These are phyloP conservation scores for Rhynchosporium agropyri DNA, from an alignment of 2,329 filamentous ascomycete species.

Conservation along the genomic window DNA sequence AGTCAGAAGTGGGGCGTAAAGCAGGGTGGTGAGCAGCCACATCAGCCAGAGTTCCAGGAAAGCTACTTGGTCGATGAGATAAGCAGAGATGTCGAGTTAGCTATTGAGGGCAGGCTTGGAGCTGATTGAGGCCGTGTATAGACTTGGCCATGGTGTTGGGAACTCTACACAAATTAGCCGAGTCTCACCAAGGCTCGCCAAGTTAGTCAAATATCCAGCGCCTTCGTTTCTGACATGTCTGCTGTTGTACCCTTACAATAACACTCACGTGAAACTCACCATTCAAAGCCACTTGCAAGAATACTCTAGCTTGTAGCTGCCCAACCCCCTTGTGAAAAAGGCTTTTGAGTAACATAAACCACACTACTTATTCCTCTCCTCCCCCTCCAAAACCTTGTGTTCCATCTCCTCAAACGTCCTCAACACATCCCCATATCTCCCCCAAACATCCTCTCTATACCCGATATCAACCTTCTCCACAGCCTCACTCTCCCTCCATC, in stretches of 20 bases:
- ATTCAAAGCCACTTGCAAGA: background rate
- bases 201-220: too few relatives aligned
- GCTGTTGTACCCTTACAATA: too few relatives aligned
- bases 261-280: too few relatives aligned
- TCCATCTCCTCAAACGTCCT: conserved; percentile 80
- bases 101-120: background rate
- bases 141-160: too few relatives aligned
- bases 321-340: background rate
- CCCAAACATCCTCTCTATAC: conserved; percentile 74
- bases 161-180: too few relatives aligned
- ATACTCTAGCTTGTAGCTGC: background rate
- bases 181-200: too few relatives aligned
- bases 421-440: conserved; percentile 76
- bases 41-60: background rate
- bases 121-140: background rate
- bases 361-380: conserved; percentile 29
- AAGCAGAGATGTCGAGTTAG: background rate
- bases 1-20: too few relatives aligned
- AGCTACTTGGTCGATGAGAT: background rate
- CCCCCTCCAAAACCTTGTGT: conserved; percentile 58
- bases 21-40: too few relatives aligned
- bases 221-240: too few relatives aligned
- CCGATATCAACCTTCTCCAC: conserved; percentile 82
- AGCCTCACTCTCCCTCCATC: conserved; percentile 85
- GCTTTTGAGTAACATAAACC: background rate